Base-by-base conservation (phyloP, 2,329 filamentous ascomycete species). In the Penicillium polonicum region DNA sequence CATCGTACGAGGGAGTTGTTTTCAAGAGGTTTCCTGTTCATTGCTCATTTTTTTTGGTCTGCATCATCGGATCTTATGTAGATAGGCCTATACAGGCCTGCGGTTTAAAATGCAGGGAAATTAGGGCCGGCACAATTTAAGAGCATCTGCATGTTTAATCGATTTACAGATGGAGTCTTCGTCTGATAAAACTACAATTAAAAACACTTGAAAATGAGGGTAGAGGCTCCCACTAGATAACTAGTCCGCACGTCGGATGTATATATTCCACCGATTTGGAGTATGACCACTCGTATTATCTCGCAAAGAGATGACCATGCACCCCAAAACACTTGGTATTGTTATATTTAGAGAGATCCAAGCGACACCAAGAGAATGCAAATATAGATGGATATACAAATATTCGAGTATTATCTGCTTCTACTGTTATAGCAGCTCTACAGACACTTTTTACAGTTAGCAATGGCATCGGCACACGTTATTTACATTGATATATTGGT, bases 1-100 rank as follows among this genome's bases (percentile, higher is more conserved):
- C 65, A 59, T 66, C 67, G 68, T 65, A 67, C 66, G 63, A 71
- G 64, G 70, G 72, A 66, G 68, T 71, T 69, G 65, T 67, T 61
- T 65, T 64, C 61, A 65, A 61, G 60, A 65, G 60, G 59, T 65
- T 68, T 61, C 58, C 57, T 67, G 60, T 58, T 60, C 65, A 63
- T 65, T 62, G 57, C 61, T 57, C 52, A 44, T 61, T 62, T 61
- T 41, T 63, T 45, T 63, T 45, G 58, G 53, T 61, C 46, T 61
- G 64, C 63, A 64, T 63, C 48, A 55, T 60, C 55, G 44, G 57
- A 59, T 54, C 59, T 48, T 57, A 63, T 65, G 68, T 67, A 68
- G 66, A 68, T 66, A 63, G 63, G 54, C 54, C 48, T 57, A 59
- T 58, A 54, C 58, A 63, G 58, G 54, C 57, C 52, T 61, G 58